phyloP scores from a whole-genome alignment of 495 filamentous ascomycete genomes.

The Penicillium crystallinum region DNA sequence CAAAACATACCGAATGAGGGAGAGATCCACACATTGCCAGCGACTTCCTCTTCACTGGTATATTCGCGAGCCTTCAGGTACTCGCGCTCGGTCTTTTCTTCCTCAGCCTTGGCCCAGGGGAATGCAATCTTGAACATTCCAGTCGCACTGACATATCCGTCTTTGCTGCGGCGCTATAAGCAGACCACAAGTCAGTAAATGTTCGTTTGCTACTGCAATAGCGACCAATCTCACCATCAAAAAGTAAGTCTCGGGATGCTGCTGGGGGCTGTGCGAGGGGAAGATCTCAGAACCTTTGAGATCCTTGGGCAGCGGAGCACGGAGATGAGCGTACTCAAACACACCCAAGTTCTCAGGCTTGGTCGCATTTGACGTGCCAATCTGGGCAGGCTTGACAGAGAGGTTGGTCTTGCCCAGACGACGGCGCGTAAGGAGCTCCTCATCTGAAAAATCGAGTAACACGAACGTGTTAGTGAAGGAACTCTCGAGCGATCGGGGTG shows the following conservation, averaged over 20 bases:
- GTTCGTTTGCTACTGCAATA: no score
- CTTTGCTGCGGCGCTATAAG: slow-evolving; percentile 74
- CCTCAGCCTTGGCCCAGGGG: slow-evolving; percentile 78
- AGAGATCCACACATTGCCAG: slow-evolving; percentile 94
- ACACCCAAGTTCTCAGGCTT: slow-evolving; percentile 67
- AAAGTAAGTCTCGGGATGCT: slow-evolving; percentile 83
- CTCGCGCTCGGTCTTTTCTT: slow-evolving; percentile 82
- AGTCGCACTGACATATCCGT: slow-evolving; percentile 91
- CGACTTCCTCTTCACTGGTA: slow-evolving; percentile 85
- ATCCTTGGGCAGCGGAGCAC: slow-evolving; percentile 82
- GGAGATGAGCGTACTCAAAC: slow-evolving; percentile 94
- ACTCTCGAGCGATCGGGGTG: background rate
- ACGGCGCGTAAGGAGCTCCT: slow-evolving; percentile 76
- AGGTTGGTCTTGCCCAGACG: slow-evolving; percentile 89
- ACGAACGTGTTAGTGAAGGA: slow-evolving; percentile 23
- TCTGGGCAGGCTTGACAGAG: slow-evolving; percentile 65
- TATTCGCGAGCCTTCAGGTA: slow-evolving; percentile 72
- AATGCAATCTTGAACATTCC: slow-evolving; percentile 99
- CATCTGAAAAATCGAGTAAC: slow-evolving; percentile 47
- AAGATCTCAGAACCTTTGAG: slow-evolving; percentile 88
- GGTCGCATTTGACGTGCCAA: slow-evolving; percentile 60
- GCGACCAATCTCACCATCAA: slow-evolving; percentile 63
- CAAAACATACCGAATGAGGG: slow-evolving; percentile 63
- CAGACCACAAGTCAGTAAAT: slow-evolving; percentile 4
- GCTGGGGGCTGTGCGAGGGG: slow-evolving; percentile 51